These are phyloP conservation scores for Salix koriyanagi DNA, from an alignment of 345 rosid genomes.

Conservation along the genomic window DNA sequence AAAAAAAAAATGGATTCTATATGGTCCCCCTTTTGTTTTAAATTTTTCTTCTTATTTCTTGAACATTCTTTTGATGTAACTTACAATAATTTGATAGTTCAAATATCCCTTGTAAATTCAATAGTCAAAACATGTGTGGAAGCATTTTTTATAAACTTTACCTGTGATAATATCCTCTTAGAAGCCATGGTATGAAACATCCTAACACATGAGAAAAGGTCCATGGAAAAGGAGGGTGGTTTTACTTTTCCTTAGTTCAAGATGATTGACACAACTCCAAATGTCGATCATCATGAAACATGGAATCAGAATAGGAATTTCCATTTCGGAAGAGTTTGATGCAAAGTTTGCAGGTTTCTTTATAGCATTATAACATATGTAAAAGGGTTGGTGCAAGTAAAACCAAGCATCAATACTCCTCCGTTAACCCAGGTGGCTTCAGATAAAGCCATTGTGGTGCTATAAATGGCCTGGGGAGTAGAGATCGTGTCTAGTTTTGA, in stretches of 20 bases:
- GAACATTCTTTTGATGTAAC: background rate
- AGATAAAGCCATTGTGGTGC: no score
- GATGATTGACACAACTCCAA: background rate
- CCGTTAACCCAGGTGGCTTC: background rate
- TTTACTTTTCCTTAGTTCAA: background rate
- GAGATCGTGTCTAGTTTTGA: no score
- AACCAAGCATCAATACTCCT: background rate
- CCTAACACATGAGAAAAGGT: background rate
- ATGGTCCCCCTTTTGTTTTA: background rate
- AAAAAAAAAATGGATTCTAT: background rate
- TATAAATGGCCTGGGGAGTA: no score
- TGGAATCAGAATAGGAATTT: background rate
- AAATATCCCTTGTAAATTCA: background rate
- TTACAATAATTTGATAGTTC: background rate
- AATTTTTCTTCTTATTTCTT: background rate
- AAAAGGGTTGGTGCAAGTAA: background rate
- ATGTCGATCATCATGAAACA: background rate
- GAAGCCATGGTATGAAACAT: background rate
- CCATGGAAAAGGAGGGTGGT: background rate
- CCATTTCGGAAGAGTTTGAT: no score
- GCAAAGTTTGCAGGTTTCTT: background rate
- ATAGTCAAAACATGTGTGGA: no score
- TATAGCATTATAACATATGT: no score
- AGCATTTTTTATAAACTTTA: background rate
- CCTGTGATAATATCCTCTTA: background rate